Conservation (phyloP, 305 asterid species). For the Fraxinus paxiana region DNA sequence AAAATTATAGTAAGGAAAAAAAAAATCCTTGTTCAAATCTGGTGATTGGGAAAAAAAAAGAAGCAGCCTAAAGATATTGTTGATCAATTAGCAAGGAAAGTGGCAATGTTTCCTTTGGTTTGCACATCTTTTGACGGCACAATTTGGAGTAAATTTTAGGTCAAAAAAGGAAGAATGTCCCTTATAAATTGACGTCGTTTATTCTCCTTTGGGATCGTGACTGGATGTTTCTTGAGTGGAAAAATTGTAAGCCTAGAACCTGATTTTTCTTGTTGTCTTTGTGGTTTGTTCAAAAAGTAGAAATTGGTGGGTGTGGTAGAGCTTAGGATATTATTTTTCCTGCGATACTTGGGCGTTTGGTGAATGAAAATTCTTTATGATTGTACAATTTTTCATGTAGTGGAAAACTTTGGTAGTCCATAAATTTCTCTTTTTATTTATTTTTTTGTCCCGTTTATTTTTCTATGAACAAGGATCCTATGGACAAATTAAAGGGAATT, state of each 20-base stretch:
- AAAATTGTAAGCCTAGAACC: not conserved
- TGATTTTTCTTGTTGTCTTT: not conserved
- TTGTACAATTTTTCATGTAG: not conserved
- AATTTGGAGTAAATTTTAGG: not conserved
- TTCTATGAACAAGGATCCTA: not conserved
- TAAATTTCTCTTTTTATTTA: not conserved
- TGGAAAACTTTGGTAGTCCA: not conserved
- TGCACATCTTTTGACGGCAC: not conserved
- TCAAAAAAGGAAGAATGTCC: not conserved
- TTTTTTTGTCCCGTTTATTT: not conserved
- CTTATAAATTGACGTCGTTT: not conserved
- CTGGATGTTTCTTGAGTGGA: not conserved
- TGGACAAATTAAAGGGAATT: not conserved
- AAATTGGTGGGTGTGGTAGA: not conserved
- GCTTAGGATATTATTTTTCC: not conserved
- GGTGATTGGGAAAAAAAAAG: not conserved
- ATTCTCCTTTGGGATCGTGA: not conserved
- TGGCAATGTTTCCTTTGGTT: not conserved
- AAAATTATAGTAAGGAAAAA: not conserved
- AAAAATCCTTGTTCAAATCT: not conserved
- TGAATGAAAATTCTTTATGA: not conserved
- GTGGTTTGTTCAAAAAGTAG: not conserved
- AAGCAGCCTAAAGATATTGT: not conserved
- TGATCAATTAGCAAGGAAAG: not conserved
- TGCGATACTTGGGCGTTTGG: not conserved